A percentile compares a stretch with the other conserved stretches of the same genome.
Evolutionary conservation across 2,329 filamentous ascomycete species (phyloP).

Genomic region (Fusarium sp.): DNA sequence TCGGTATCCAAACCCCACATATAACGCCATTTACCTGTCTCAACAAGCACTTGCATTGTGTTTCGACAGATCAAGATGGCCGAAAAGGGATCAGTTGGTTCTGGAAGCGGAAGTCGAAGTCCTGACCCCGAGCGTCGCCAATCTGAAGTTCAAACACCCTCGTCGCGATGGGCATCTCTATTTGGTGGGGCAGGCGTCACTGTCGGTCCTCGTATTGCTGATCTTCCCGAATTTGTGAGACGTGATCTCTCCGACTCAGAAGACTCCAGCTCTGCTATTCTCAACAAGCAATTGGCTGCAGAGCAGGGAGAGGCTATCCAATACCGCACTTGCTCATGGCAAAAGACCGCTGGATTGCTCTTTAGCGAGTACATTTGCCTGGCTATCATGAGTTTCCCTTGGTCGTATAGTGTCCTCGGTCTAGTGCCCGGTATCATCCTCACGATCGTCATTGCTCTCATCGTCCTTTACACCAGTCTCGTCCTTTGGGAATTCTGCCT

Average conservation of each 20-base stretch:
- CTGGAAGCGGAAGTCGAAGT: conserved; percentile 26
- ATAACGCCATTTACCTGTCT: not conserved
- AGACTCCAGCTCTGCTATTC: conserved; percentile 61
- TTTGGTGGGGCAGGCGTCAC: conserved; percentile 56
- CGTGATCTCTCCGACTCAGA: conserved; percentile 56
- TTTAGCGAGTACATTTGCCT: conserved; percentile 97
- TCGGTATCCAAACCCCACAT: not conserved
- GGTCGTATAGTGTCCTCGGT: conserved; percentile 89
- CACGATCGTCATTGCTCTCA: conserved; percentile 79
- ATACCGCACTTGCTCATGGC: conserved; percentile 94
- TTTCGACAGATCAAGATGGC: conserved; percentile 41
- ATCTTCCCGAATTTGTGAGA: conserved; percentile 54
- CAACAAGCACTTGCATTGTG: not conserved
- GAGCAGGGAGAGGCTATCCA: conserved; percentile 85
- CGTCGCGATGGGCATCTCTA: conserved; percentile 50
- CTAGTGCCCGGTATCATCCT: conserved; percentile 87
- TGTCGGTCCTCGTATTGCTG: conserved; percentile 65
- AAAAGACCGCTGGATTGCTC: conserved; percentile 90
- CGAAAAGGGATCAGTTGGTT: conserved; percentile 41
- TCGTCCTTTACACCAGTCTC: conserved; percentile 82
- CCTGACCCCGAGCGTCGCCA: conserved; percentile 43
- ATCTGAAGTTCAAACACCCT: conserved; percentile 32
- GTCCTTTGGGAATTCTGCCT: conserved; percentile 85
- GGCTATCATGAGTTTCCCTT: conserved; percentile 94
- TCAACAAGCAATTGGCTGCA: conserved; percentile 77